A percentile compares a stretch with the other conserved stretches of the same genome.
phyloP scores from a whole-genome alignment of 1,284 basidiomycete genomes.

The Trametes versicolor region DNA sequence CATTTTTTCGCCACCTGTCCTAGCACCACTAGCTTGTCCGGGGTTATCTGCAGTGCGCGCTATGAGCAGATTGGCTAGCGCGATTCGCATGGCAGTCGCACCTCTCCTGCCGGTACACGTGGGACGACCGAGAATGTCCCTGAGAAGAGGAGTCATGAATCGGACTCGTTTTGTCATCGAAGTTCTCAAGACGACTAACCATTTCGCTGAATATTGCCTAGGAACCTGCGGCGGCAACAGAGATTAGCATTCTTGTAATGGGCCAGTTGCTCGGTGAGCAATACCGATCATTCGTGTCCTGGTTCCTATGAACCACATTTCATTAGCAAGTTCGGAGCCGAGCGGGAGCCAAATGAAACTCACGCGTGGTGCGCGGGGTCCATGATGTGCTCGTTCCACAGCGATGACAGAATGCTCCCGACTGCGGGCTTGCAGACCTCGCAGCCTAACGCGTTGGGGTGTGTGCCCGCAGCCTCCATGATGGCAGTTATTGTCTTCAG shows the following conservation, averaged over 20 bases:
- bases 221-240: conserved; percentile 50
- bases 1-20: conserved; percentile 79
- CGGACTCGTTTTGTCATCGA: background rate
- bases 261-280: conserved; percentile 25
- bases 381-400: conserved; percentile 79
- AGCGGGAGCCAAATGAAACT: conserved; percentile 9
- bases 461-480: conserved; percentile 62
- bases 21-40: conserved; percentile 75
- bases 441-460: conserved; percentile 67
- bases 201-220: conserved; percentile 83
- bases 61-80: background rate
- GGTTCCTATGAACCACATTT: conserved; percentile 49
- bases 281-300: conserved; percentile 72
- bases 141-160: conserved; percentile 17
- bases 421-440: conserved; percentile 81
- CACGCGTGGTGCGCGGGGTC: conserved; percentile 66
- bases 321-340: conserved; percentile 1
- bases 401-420: conserved; percentile 73
- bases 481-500: conserved; percentile 66
- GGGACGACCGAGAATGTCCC: conserved; percentile 80
- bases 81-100: conserved; percentile 24
- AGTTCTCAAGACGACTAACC: conserved; percentile 45
- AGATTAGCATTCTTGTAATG: background rate
- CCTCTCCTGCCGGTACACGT: conserved; percentile 73
- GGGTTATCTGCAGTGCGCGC: conserved; percentile 56